Evolutionary conservation across 2,329 filamentous ascomycete genomes (phyloP).

Genomic region (Colletotrichum sp.): DNA sequence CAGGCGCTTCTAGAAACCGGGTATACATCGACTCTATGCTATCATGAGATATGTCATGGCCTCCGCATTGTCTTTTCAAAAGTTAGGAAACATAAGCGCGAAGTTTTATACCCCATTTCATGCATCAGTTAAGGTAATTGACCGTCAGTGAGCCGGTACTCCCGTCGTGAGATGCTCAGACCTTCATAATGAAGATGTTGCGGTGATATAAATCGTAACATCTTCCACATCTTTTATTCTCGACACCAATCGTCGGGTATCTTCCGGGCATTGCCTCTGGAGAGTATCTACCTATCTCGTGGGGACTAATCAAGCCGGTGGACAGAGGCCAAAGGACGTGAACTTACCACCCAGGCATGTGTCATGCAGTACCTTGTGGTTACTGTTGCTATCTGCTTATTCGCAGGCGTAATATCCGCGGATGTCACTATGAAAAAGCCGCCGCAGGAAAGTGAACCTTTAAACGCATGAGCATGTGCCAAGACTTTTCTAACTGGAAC

Average conservation of each 20-base stretch:
- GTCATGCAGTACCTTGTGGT: rapidly evolving
- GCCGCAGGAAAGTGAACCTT: neutral
- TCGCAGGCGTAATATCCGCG: neutral
- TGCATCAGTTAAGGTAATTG: too few relatives aligned
- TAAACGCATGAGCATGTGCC: neutral
- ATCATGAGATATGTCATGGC: neutral
- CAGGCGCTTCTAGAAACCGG: rapidly evolving
- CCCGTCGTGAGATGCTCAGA: rapidly evolving
- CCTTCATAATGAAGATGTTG: neutral
- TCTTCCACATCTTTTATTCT: too few relatives aligned
- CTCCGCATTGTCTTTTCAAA: neutral
- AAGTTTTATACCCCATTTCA: rapidly evolving
- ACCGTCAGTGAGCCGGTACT: rapidly evolving
- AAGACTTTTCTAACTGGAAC: neutral
- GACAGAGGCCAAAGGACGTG: neutral
- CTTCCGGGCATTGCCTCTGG: too few relatives aligned
- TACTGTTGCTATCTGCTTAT: neutral
- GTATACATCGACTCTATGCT: neutral
- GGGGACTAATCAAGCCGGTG: too few relatives aligned
- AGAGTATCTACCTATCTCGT: too few relatives aligned
- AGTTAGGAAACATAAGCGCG: neutral
- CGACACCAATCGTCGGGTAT: too few relatives aligned
- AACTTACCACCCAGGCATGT: neutral
- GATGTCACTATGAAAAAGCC: neutral
- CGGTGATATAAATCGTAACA: rapidly evolving